Percentiles rank a stretch among this genome's conserved stretches.
phyloP scores from a whole-genome alignment of 2,329 filamentous ascomycete genomes.

The Penicillium sp. region DNA sequence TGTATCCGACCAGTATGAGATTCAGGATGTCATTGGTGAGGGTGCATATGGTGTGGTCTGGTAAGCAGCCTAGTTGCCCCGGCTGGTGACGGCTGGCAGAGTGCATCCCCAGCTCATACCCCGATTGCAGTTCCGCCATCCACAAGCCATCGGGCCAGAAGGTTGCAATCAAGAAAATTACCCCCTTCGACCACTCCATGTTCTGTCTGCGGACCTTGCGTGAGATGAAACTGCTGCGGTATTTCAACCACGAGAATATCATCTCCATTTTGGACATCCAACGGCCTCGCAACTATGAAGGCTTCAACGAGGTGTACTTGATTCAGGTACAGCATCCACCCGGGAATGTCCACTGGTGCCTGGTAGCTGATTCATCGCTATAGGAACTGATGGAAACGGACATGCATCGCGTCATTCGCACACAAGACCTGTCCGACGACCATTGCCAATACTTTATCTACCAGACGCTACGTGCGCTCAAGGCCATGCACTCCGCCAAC shows the following conservation, averaged over 20 bases:
- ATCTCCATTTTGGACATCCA: slow-evolving; percentile 99
- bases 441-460: slow-evolving; percentile 99
- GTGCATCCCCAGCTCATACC: slow-evolving; percentile 1
- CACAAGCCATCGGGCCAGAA: slow-evolving; percentile 98
- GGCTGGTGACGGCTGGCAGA: background rate
- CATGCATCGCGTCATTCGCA: slow-evolving; percentile 98
- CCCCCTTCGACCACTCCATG: slow-evolving; percentile 98
- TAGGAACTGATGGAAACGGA: slow-evolving; percentile 99
- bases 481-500: slow-evolving; percentile 99
- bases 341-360: too few species aligned
- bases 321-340: slow-evolving; percentile 85
- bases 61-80: slow-evolving; percentile 62
- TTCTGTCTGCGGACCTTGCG: slow-evolving; percentile 94
- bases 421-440: slow-evolving; percentile 96
- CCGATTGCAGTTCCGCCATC: slow-evolving; percentile 71
- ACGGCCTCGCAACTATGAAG: slow-evolving; percentile 93
- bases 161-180: slow-evolving; percentile 99
- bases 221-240: slow-evolving; percentile 97
- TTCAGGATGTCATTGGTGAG: slow-evolving; percentile 98
- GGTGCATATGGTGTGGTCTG: slow-evolving; percentile 98
- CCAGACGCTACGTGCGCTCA: slow-evolving; percentile 93
- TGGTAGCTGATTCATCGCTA: background rate
- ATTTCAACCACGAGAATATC: slow-evolving; percentile 99
- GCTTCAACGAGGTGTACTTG: slow-evolving; percentile 95
- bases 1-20: slow-evolving; percentile 98